Evolutionary conservation across 495 filamentous ascomycete genomes (phyloP).

Genomic region (Daldinia grandis): DNA sequence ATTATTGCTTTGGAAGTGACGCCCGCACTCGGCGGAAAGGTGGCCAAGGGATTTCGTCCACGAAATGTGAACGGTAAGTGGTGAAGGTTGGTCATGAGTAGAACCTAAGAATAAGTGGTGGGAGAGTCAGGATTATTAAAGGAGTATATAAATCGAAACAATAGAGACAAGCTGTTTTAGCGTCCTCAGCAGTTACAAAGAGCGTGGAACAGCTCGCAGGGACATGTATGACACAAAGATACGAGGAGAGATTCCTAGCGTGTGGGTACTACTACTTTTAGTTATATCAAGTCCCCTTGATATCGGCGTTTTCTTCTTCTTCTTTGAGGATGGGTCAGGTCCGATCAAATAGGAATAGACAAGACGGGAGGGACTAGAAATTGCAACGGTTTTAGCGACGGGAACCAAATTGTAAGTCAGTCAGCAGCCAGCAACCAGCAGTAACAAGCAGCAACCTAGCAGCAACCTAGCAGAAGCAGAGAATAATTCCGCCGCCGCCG

Average conservation of each 20-base stretch:
- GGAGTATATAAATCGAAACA: slow-evolving; percentile 6
- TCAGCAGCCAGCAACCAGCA: neutral
- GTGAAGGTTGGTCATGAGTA: slow-evolving; percentile 35
- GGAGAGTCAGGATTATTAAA: slow-evolving; percentile 35
- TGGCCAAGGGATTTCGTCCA: slow-evolving; percentile 27
- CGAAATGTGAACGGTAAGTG: slow-evolving; percentile 39
- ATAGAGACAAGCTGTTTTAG: slow-evolving; percentile 11
- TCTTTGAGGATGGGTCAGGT: slow-evolving; percentile 21
- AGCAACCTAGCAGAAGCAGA: neutral
- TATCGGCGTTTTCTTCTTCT: slow-evolving; percentile 7
- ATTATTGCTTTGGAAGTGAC: slow-evolving; percentile 33
- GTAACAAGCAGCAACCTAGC: neutral
- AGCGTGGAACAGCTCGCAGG: slow-evolving; percentile 37
- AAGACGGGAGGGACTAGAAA: slow-evolving; percentile 5
- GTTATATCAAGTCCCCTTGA: slow-evolving; percentile 30
- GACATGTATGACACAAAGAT: slow-evolving; percentile 40
- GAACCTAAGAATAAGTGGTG: slow-evolving; percentile 10
- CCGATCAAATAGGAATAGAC: slow-evolving; percentile 20
- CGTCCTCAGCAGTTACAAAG: slow-evolving; percentile 37
- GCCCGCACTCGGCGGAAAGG: slow-evolving; percentile 31
- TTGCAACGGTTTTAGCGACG: slow-evolving; percentile 25
- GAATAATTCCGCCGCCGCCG: slow-evolving; percentile 33
- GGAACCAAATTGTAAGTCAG: slow-evolving; percentile 17
- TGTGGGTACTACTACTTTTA: slow-evolving; percentile 37
- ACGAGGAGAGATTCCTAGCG: slow-evolving; percentile 28